Evolutionary conservation across 176 grass and related monocot species (phyloP).

Genomic region (Elaeis guineensis): DNA sequence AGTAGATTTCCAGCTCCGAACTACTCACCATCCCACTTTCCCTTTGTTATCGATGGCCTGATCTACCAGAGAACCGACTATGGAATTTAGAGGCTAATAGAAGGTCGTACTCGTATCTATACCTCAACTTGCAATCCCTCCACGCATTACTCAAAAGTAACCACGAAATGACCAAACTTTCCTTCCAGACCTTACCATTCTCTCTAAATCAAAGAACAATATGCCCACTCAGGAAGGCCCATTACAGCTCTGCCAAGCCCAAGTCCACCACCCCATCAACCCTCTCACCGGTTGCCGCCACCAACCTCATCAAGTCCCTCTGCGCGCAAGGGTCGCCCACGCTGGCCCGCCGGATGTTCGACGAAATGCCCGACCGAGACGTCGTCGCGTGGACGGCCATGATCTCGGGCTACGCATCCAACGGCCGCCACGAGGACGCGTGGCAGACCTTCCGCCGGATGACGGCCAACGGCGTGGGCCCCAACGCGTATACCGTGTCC

Average conservation of each 20-base stretch:
- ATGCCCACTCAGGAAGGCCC: neutral
- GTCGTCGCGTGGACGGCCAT: slow-evolving; percentile 57
- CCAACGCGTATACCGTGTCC: slow-evolving; percentile 50
- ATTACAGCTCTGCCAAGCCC: neutral
- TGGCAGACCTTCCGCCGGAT: slow-evolving; percentile 26
- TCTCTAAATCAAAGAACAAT: no score
- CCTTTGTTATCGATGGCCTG: no score
- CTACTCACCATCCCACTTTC: no score
- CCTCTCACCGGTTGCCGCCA: slow-evolving; percentile 10
- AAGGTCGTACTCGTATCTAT: no score
- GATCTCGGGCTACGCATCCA: slow-evolving; percentile 45
- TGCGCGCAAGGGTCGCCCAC: slow-evolving; percentile 16
- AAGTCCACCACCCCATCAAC: neutral
- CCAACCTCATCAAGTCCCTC: slow-evolving; percentile 21
- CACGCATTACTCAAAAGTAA: no score
- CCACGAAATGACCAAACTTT: no score
- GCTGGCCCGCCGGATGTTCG: slow-evolving; percentile 35
- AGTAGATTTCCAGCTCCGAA: no score
- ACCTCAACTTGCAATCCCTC: no score
- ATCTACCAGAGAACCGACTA: no score
- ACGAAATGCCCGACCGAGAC: slow-evolving; percentile 38
- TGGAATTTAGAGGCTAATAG: no score
- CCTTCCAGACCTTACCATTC: no score
- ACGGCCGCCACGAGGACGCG: slow-evolving; percentile 12
- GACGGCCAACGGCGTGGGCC: slow-evolving; percentile 13